Evolutionary conservation across 257 asterid genomes (phyloP).

Genomic region (Craterostigma plantagineum): DNA sequence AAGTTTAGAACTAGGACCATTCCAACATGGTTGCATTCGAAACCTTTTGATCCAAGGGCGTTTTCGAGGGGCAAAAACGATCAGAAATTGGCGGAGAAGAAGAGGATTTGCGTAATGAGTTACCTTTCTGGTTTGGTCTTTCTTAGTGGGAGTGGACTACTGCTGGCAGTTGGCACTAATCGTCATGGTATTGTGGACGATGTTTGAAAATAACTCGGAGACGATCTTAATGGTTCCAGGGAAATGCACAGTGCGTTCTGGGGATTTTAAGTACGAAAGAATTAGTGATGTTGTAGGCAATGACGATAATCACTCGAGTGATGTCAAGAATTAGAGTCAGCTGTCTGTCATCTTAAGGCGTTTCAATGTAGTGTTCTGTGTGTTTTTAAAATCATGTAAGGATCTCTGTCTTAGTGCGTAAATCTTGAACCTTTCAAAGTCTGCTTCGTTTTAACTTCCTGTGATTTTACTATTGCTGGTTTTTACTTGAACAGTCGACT

Average conservation of each 20-base stretch:
- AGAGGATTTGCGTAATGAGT: conserved; percentile 28
- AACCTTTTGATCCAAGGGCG: conserved; percentile 38
- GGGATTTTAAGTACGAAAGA: conserved; percentile 48
- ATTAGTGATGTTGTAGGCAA: conserved; percentile 34
- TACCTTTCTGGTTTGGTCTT: conserved; percentile 42
- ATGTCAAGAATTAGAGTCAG: conserved; percentile 26
- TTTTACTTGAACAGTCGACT: no score
- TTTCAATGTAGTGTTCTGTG: no score
- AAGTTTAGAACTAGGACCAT: conserved; percentile 31
- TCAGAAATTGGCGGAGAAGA: conserved; percentile 20
- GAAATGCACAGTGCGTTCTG: conserved; percentile 23
- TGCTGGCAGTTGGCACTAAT: conserved; percentile 30
- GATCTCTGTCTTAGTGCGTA: no score
- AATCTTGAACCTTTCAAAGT: no score
- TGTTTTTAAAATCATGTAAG: no score
- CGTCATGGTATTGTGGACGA: conserved; percentile 33
- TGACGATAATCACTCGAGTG: conserved; percentile 11
- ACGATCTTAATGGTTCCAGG: conserved; percentile 27
- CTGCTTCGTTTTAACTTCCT: no score
- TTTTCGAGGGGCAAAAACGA: conserved; percentile 12
- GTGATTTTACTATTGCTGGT: no score
- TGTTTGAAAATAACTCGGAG: conserved; percentile 22
- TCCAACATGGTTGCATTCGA: conserved; percentile 54
- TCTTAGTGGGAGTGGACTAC: conserved; percentile 34
- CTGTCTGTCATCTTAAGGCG: no score